Evolutionary conservation across 1,284 basidiomycete genomes (phyloP).

Genomic region (Boletus sp.): DNA sequence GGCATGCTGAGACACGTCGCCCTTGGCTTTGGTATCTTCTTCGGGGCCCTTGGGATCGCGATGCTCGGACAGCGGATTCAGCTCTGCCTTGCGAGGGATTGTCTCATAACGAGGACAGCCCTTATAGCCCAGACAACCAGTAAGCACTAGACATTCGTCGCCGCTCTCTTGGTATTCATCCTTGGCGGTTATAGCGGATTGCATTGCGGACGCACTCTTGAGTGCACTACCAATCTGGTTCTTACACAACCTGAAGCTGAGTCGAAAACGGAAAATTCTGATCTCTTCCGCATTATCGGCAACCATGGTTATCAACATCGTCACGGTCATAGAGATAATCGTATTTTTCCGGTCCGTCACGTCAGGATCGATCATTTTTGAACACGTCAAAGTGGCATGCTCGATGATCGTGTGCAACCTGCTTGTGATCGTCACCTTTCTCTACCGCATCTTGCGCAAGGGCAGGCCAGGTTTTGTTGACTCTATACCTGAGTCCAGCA

Average conservation of each 20-base stretch:
- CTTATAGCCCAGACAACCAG: background rate
- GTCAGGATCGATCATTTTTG: constrained; percentile 21
- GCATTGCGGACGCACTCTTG: constrained; percentile 19
- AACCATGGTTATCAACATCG: constrained; percentile 20
- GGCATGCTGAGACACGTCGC: constrained; percentile 9
- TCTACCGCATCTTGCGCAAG: constrained; percentile 19
- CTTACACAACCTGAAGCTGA: constrained; percentile 13
- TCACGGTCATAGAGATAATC: constrained; percentile 18
- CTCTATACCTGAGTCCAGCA: background rate
- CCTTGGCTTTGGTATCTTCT: constrained; percentile 13
- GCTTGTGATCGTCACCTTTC: constrained; percentile 26
- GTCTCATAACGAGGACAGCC: background rate
- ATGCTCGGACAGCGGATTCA: background rate
- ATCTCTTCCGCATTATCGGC: constrained; percentile 22
- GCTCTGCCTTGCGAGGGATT: background rate
- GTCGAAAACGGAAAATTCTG: constrained; percentile 14
- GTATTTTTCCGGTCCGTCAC: constrained; percentile 1
- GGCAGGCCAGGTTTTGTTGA: constrained; percentile 2
- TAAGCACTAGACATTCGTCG: background rate
- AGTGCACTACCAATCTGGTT: constrained; percentile 18
- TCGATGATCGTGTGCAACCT: constrained; percentile 29
- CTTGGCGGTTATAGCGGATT: constrained; percentile 11
- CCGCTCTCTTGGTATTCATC: background rate
- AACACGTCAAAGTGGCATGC: constrained; percentile 26
- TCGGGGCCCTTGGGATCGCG: constrained; percentile 9